These are phyloP conservation scores for Tetracladium marchalianum DNA, from an alignment of 495 filamentous ascomycete species.

Conservation along the genomic window DNA sequence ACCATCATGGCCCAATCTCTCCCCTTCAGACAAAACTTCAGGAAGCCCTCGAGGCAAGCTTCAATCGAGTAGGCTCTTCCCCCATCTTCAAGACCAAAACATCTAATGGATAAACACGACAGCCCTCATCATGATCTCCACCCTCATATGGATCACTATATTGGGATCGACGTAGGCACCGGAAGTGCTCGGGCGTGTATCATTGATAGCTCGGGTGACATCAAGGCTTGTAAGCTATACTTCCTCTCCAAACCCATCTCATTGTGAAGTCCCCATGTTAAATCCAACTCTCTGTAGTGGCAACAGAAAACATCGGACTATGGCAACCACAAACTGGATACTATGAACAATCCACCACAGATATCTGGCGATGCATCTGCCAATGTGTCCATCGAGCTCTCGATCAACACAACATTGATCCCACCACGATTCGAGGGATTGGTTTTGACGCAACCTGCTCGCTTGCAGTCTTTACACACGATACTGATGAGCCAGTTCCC, in stretches of 20 bases:
- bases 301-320: conserved; percentile 81
- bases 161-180: conserved; percentile 93
- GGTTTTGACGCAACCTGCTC: conserved; percentile 98
- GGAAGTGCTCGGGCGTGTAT: conserved; percentile 92
- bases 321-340: conserved; percentile 89
- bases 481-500: conserved; percentile 80
- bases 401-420: conserved; percentile 65
- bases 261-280: not conserved
- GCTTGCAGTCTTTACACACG: conserved; percentile 75
- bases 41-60: conserved; percentile 17
- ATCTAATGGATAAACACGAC: not conserved
- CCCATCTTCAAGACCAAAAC: not conserved
- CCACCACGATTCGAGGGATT: conserved; percentile 66
- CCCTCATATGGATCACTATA: conserved; percentile 45
- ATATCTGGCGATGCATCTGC: conserved; percentile 93
- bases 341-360: conserved; percentile 96
- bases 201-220: conserved; percentile 82
- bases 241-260: not conserved
- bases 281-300: conserved; percentile 31
- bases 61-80: conserved; percentile 14
- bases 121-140: conserved; percentile 22
- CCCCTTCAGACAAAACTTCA: conserved; percentile 15
- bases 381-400: conserved; percentile 68
- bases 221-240: conserved; percentile 50
- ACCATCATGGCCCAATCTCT: conserved; percentile 13